Base-by-base conservation (phyloP, 352 stramenopile genomes). In the Hyaloperonospora brassicae region DNA sequence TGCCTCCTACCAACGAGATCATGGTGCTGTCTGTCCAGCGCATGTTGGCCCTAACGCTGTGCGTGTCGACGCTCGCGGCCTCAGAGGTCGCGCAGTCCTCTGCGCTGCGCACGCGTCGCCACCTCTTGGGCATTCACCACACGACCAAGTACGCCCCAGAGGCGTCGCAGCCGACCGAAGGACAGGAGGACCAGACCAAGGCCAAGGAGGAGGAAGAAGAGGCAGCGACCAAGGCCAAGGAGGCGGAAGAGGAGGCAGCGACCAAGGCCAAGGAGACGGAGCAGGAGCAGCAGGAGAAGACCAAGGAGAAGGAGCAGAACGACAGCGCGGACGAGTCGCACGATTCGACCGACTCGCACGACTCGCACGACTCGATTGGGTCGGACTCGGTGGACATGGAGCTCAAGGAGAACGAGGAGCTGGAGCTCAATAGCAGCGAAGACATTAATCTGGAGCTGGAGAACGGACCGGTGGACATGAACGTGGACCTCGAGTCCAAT, bases 11-110 rank as follows among this genome's bases (percentile, higher is more conserved):
- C 45, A 34, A 49, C 24, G 52, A 57, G 36, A 64, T 27, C 50
- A 73, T 70, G 65, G 62, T 74, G 45, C 49, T 74, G 34, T 68
- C 66, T 49, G 52, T 69, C 40, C 69, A 70, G 52, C 72, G 68
- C 50, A 69, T 58, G n/a, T 23, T 75, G 12, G 59, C 59, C 23
- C 40, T 75, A 40, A 53, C 63, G 38, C 59, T 70, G 24, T 67
- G 62, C 40, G 62, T 57, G 25, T 60, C 63, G 13, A 61, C 63
- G 46, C 46, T 75, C 48, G 55, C 59, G 22, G 48, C 63, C 22
- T 50, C 52, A 17, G 49, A 60, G 23, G 12, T 64, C 49, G 53
- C 46, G 22, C 52, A 64, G 48, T 50, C 34, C 36, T 42, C 45
- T 40, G 63, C 63, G n/a, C 44, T 70, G 36, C 64, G 53, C 22